These are phyloP conservation scores for Kuraishia hungarica DNA, from an alignment of 805 yeast species.

Conservation along the genomic window DNA sequence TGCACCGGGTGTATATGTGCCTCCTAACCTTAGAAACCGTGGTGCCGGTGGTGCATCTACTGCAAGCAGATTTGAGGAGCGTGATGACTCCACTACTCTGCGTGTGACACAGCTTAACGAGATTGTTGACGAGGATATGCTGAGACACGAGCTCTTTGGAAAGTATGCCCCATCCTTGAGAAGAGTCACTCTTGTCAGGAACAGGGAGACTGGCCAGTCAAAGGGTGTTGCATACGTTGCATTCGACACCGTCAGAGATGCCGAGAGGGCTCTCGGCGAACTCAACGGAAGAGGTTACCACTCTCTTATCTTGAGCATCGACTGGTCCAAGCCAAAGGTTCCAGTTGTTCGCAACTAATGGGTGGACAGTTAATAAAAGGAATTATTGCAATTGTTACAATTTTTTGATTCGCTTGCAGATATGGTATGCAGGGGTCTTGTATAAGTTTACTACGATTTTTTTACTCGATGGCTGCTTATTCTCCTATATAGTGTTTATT, in stretches of 20 bases:
- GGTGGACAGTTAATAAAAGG: not conserved
- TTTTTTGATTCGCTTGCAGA: not conserved
- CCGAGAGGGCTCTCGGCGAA: constrained; percentile 66
- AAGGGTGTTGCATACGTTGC: constrained; percentile 95
- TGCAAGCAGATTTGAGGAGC: constrained; percentile 35
- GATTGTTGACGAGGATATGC: constrained; percentile 71
- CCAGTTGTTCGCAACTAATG: not conserved
- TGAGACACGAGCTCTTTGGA: constrained; percentile 63
- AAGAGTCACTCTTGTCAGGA: constrained; percentile 79
- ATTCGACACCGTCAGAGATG: constrained; percentile 56
- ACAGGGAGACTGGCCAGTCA: constrained; percentile 88
- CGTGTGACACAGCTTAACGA: constrained; percentile 88
- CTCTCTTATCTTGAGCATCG: constrained; percentile 69
- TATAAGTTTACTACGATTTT: too few species aligned
- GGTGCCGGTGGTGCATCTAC: constrained; percentile 29
- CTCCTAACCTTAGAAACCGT: constrained; percentile 47
- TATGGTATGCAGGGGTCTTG: not conserved
- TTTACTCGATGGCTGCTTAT: not conserved
- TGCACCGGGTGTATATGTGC: constrained; percentile 41
- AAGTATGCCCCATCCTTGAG: constrained; percentile 51
- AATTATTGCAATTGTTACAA: not conserved
- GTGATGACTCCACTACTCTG: constrained; percentile 83
- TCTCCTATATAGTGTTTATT: not conserved
- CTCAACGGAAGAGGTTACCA: constrained; percentile 90
- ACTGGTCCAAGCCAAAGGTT: constrained; percentile 43